Conservation (phyloP, 2,329 filamentous ascomycete genomes). For the Trichophyton rubrum region DNA sequence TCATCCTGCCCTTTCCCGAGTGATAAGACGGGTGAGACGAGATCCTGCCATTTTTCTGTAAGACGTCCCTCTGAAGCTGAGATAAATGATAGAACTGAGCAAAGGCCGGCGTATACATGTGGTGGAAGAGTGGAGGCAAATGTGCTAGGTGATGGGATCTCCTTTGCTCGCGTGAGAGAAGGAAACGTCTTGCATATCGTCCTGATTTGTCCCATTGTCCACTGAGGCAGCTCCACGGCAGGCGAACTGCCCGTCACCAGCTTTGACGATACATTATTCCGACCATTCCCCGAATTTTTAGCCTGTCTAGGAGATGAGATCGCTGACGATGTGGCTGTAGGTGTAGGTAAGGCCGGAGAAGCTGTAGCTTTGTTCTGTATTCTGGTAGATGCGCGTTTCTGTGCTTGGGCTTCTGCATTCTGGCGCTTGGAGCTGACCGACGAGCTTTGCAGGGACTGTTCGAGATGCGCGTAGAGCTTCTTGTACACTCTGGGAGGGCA, state of each 20-base stretch:
- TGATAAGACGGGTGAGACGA: slow-evolving; percentile 30
- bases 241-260: background rate
- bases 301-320: background rate
- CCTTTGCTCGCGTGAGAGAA: slow-evolving; percentile 27
- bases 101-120: slow-evolving; percentile 56
- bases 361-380: slow-evolving; percentile 18
- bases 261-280: background rate
- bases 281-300: background rate
- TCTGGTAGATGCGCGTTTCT: slow-evolving; percentile 11
- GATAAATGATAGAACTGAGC: slow-evolving; percentile 40
- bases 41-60: slow-evolving; percentile 24
- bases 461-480: slow-evolving; percentile 68
- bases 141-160: slow-evolving; percentile 51
- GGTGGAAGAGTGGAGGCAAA: slow-evolving; percentile 57
- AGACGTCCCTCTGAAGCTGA: slow-evolving; percentile 34
- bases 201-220: slow-evolving; percentile 58
- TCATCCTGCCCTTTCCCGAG: slow-evolving; percentile 26
- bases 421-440: slow-evolving; percentile 25
- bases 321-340: slow-evolving; percentile 5
- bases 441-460: slow-evolving; percentile 48
- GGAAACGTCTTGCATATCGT: slow-evolving; percentile 45
- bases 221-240: slow-evolving; percentile 40
- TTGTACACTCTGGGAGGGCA: slow-evolving; percentile 71
- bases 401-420: slow-evolving; percentile 12
- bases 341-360: slow-evolving; percentile 11